Evolutionary conservation across 148 eudicot species (phyloP), one percentile per base, ranked within the genome.

Genomic region (Cornus controversa): DNA sequence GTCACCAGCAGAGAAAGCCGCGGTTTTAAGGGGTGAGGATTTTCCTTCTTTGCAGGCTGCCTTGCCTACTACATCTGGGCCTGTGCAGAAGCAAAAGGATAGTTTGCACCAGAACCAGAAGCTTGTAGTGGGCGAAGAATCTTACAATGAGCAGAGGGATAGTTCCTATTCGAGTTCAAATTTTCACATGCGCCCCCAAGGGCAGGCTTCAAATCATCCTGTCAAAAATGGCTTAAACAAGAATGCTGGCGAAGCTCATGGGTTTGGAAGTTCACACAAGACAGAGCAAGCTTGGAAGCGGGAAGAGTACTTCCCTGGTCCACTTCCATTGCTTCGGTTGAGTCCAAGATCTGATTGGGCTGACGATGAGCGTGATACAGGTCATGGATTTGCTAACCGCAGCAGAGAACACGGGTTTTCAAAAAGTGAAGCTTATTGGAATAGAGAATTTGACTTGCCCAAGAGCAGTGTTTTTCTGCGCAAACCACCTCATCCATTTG

Each of bases 321-420:
- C 95, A 0, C 81, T 96, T 75, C 95, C 98, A 31, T 78, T 96
- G 71, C 93, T 92, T n/a, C 86, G 85, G 80, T 60, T 93, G 85
- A 91, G 81, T 81, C 92, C 95, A 5, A 93, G 99, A 82, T 91
- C 92, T 77, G 98, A 96, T 71, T 96, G 99, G 99, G 97, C 92
- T 50, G 98, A 96, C 83, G 99, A 96, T 84, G 99, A 96, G 90
- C 94, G 99, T n/a, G 99, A 96, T 78, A 93, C 98, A 0, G 86
- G 99, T 76, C 89, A 85, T 77, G 91, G 89, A 25, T 80, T 90
- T 84, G 82, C 77, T 22, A 91, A 86, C 64, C 80, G 87, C 66
- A 81, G 79, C 67, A 91, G 91, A 83, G 98, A 90, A 69, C 71
- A 73, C 68, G 92, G 93, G 20, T 77, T 67, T 82, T 74, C 91